Evolutionary conservation across 495 filamentous ascomycete species (phyloP).

Genomic region (Penicillium canariense): DNA sequence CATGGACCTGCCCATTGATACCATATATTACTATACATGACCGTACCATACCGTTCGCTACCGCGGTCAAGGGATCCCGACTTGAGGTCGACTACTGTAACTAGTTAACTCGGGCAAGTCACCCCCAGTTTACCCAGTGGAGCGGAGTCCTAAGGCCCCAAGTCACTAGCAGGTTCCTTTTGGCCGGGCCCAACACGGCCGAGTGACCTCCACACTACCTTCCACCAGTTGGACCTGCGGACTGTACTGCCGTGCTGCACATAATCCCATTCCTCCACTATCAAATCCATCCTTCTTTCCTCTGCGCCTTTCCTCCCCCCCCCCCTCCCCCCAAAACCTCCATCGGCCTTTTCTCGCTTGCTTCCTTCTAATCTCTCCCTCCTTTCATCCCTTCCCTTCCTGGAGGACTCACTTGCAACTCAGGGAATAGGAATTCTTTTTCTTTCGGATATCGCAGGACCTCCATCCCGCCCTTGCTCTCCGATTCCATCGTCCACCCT

Average conservation of each 20-base stretch:
- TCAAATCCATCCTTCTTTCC: constrained; percentile 29
- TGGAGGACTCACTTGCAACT: not conserved
- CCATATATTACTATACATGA: constrained; percentile 4
- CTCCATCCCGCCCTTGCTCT: constrained; percentile 18
- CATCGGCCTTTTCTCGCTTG: constrained; percentile 8
- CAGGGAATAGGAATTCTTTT: not conserved
- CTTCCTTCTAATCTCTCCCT: constrained; percentile 6
- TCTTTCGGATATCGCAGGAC: constrained; percentile 2
- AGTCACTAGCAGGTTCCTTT: constrained; percentile 21
- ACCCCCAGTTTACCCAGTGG: not conserved
- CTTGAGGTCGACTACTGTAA: too few species aligned
- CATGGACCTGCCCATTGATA: not conserved
- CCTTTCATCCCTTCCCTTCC: not conserved
- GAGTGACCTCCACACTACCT: constrained; percentile 21
- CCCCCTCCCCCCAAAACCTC: not conserved
- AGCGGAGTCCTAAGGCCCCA: not conserved
- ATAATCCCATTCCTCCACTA: constrained; percentile 28
- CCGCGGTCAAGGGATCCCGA: not conserved
- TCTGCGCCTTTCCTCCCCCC: constrained; percentile 5
- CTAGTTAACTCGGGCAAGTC: too few species aligned
- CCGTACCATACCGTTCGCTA: constrained; percentile 19
- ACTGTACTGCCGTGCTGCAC: constrained; percentile 17
- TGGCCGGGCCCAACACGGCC: constrained; percentile 22
- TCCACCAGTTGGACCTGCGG: not conserved
- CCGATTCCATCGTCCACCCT: constrained; percentile 5